Evolutionary conservation across 2,329 filamentous ascomycete genomes (phyloP).

Genomic region (Akanthomyces dipterigenus): DNA sequence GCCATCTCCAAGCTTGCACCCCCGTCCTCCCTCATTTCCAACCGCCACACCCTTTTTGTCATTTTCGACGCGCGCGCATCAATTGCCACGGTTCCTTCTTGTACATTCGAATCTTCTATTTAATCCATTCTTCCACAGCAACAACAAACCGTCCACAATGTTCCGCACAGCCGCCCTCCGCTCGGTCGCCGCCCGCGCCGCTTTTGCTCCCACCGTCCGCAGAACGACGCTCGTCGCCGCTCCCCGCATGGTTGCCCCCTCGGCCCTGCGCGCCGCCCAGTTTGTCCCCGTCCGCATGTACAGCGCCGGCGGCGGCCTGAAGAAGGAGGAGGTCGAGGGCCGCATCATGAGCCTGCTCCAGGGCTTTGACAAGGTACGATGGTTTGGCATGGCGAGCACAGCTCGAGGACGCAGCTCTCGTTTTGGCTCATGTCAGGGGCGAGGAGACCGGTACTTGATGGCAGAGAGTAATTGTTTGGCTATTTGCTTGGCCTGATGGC

Average conservation of each 20-base stretch:
- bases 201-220: constrained; percentile 49
- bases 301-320: constrained; percentile 71
- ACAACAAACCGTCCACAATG: constrained; percentile 46
- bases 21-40: constrained; percentile 1
- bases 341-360: constrained; percentile 88
- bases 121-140: not conserved
- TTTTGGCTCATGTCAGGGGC: not conserved
- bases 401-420: not conserved
- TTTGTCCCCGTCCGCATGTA: constrained; percentile 75
- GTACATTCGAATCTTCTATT: constrained; percentile 5
- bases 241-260: constrained; percentile 50
- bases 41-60: constrained; percentile 15
- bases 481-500: not conserved
- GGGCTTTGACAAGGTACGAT: constrained; percentile 81
- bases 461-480: not conserved
- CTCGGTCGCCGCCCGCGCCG: constrained; percentile 61
- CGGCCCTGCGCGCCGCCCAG: constrained; percentile 52
- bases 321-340: constrained; percentile 79
- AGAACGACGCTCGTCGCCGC: constrained; percentile 56
- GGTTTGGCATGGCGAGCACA: not conserved
- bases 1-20: not conserved
- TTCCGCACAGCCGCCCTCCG: constrained; percentile 83
- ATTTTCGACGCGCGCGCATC: constrained; percentile 5
- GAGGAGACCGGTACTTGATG: no score
- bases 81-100: constrained; percentile 9